Base-by-base conservation (phyloP, 306 rosid genomes). In the Castanospermum australe region DNA sequence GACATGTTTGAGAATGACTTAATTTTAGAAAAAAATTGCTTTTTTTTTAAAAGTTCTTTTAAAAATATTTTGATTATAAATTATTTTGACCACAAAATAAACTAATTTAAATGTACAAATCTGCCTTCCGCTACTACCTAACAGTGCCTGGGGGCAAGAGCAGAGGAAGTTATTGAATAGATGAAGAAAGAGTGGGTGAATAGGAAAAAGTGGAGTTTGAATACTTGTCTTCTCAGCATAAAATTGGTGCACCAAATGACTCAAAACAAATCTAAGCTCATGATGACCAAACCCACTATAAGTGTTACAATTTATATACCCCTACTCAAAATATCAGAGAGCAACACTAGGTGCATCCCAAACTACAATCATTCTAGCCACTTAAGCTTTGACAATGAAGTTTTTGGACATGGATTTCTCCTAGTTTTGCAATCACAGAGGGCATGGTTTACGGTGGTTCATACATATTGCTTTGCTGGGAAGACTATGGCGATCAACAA, bases 221-320 rank as follows among this genome's bases (percentile, higher is more conserved):
- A 71, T 32, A 79, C 8, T 68, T 69, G 82, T 75, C 84, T 75
- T 45, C 62, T 71, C 48, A 74, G 56, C 44, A 57, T 15, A 50
- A 25, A 81, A 75, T 59, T 41, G 75, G 81, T 75, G 67, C 72
- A 59, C 39, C 42, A 69, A 69, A 66, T 77, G 17, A 47, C 77
- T 52, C 28, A 42, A 73, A 44, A 80, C 54, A 65, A 33, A 56
- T 4, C 8, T 54, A 45, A 8, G 52, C 25, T 76, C 76, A 80
- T 71, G 38, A 55, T 75, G 79, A 65, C 82, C 85, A 79, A 86
- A 79, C 89, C 87, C 89, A 86, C 89, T 86, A 71, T 51, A 71
- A 71, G 71, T 65, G 77, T 79, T 69, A n/a, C 79, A 75, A 75
- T 8, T 82, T 75, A 24, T 14, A 48, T 33, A 38, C 79, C 84